These are phyloP conservation scores for Erythrophleum fordii DNA, from an alignment of 306 rosid species.

Conservation along the genomic window DNA sequence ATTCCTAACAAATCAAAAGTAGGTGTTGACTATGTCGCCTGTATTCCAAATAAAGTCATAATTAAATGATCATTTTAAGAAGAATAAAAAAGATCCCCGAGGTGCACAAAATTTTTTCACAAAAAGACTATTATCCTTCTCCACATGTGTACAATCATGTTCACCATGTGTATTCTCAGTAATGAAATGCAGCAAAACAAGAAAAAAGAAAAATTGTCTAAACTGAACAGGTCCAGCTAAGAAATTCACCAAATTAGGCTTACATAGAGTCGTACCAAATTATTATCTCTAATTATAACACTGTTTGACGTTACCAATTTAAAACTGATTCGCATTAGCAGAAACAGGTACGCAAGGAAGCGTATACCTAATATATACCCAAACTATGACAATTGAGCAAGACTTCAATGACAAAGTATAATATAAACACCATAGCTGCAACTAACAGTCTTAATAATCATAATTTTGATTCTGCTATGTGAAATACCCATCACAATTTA, in stretches of 20 bases:
- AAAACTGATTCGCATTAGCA: neutral
- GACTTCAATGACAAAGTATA: neutral
- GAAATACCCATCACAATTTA: neutral
- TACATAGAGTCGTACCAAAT: neutral
- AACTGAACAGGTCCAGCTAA: neutral
- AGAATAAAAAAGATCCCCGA: neutral
- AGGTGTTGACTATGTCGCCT: constrained; percentile 31
- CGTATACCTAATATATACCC: neutral
- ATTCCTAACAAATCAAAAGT: constrained; percentile 39
- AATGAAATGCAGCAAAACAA: neutral
- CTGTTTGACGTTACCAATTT: constrained; percentile 8
- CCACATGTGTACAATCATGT: neutral
- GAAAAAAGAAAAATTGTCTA: neutral
- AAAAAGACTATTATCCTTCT: constrained; percentile 11
- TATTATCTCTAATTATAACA: neutral
- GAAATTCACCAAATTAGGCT: neutral
- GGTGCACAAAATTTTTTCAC: neutral
- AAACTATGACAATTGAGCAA: neutral
- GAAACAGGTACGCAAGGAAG: neutral
- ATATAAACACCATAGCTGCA: constrained; percentile 4
- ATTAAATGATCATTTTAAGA: constrained; percentile 26
- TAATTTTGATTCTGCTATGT: neutral
- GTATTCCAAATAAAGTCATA: constrained; percentile 35
- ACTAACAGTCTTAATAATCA: neutral
- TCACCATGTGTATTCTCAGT: neutral